phyloP scores from a whole-genome alignment of 208 protist species.

The Trypanosomatidae sp. region DNA sequence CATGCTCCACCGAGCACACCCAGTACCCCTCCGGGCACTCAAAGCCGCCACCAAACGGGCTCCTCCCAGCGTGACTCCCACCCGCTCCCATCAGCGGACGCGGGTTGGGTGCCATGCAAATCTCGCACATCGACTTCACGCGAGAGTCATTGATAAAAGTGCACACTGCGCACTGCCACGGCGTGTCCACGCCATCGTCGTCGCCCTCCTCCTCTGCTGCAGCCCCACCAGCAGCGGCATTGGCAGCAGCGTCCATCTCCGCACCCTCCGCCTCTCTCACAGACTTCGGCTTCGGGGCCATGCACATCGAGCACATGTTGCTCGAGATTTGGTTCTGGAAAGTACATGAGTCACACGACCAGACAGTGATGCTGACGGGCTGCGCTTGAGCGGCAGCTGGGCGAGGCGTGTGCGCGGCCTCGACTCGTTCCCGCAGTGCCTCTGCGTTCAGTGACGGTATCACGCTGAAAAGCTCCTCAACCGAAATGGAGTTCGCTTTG shows the following conservation, averaged over 20 bases:
- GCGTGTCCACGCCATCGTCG: slow-evolving; percentile 36
- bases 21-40: slow-evolving; percentile 78
- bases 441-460: slow-evolving; percentile 24
- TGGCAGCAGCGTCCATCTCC: not conserved
- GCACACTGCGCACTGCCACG: slow-evolving; percentile 59
- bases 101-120: slow-evolving; percentile 60
- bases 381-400: not conserved
- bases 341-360: slow-evolving; percentile 56
- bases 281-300: slow-evolving; percentile 28
- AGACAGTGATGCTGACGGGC: slow-evolving; percentile 12
- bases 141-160: slow-evolving; percentile 65
- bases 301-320: slow-evolving; percentile 39
- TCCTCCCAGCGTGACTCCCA: not conserved
- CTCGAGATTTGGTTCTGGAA: slow-evolving; percentile 35
- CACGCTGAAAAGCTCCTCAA: slow-evolving; percentile 24
- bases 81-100: slow-evolving; percentile 21
- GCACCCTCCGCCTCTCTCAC: slow-evolving; percentile 15
- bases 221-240: not conserved
- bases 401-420: not conserved
- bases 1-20: slow-evolving; percentile 80
- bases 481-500: slow-evolving; percentile 5
- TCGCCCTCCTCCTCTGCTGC: slow-evolving; percentile 19
- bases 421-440: slow-evolving; percentile 19
- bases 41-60: slow-evolving; percentile 22
- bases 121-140: slow-evolving; percentile 31